Conservation (phyloP, 2,329 filamentous ascomycete genomes). For the Ophiostoma fasciatum region DNA sequence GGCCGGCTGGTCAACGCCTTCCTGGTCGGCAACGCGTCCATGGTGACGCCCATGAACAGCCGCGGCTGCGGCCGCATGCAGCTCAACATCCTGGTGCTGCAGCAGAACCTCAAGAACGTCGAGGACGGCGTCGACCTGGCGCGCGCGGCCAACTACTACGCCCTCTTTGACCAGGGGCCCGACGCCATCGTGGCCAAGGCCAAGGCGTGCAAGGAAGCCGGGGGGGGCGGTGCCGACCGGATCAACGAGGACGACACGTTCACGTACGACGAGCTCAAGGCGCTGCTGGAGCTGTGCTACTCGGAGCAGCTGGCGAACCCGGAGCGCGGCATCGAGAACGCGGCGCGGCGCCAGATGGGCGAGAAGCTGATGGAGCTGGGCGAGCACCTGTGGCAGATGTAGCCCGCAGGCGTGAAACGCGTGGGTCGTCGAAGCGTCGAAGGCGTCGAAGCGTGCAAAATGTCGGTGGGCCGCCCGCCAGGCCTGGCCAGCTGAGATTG, state of each 20-base stretch:
- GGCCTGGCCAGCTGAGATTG: no score
- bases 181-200: conserved; percentile 51
- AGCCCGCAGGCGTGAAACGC: no score
- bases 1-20: conserved; percentile 64
- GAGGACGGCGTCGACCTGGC: conserved; percentile 53
- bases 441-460: no score
- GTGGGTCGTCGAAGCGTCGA: no score
- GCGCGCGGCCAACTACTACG: conserved; percentile 52
- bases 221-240: conserved; percentile 20
- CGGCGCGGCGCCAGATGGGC: conserved; percentile 53
- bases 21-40: conserved; percentile 56
- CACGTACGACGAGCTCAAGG: conserved; percentile 52
- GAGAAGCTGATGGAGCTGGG: conserved; percentile 57
- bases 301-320: conserved; percentile 52
- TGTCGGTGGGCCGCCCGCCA: no score
- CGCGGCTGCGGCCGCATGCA: conserved; percentile 78
- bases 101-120: conserved; percentile 93
- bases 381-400: conserved; percentile 57
- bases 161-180: conserved; percentile 49
- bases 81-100: conserved; percentile 84
- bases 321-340: conserved; percentile 50
- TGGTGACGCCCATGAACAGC: conserved; percentile 69
- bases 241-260: conserved; percentile 28
- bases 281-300: conserved; percentile 50
- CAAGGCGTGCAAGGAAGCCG: conserved; percentile 25